Evolutionary conservation across 495 filamentous ascomycete species (phyloP).

Genomic region (Aspergillus homomorphus): DNA sequence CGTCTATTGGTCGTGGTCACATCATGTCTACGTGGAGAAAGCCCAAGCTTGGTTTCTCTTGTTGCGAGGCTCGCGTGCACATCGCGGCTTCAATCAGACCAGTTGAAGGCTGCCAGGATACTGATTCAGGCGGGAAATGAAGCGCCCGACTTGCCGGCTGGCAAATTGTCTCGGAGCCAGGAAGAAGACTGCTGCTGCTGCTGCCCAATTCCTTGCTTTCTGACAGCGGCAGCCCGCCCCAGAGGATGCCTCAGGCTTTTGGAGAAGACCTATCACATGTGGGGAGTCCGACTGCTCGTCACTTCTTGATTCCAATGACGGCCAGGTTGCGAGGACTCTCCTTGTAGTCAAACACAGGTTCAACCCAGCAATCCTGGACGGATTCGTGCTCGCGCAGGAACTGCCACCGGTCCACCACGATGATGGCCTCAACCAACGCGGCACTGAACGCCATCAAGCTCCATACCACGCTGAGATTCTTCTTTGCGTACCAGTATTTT

Average conservation of each 20-base stretch:
- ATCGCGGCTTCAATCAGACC: not conserved
- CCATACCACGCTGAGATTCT: slow-evolving; percentile 85
- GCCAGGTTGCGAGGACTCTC: slow-evolving; percentile 85
- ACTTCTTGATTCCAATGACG: slow-evolving; percentile 82
- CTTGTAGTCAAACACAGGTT: slow-evolving; percentile 87
- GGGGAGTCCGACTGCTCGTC: slow-evolving; percentile 7
- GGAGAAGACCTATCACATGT: not conserved
- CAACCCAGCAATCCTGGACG: slow-evolving; percentile 78
- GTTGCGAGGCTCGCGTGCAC: not conserved
- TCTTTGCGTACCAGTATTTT: slow-evolving; percentile 61
- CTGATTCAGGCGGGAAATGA: not conserved
- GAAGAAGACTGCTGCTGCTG: not conserved
- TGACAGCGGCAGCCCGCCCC: not conserved
- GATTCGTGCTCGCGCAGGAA: slow-evolving; percentile 73
- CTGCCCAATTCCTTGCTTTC: not conserved
- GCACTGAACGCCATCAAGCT: slow-evolving; percentile 94
- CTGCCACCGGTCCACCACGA: slow-evolving; percentile 89
- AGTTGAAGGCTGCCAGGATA: not conserved
- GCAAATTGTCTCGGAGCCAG: not conserved
- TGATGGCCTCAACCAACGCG: slow-evolving; percentile 78
- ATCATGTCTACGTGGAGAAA: not conserved
- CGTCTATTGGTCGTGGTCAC: not conserved
- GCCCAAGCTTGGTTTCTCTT: not conserved
- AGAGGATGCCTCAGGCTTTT: not conserved
- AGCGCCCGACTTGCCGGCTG: not conserved